Conservation (phyloP, 495 filamentous ascomycete genomes). For the Acidomyces sp. region DNA sequence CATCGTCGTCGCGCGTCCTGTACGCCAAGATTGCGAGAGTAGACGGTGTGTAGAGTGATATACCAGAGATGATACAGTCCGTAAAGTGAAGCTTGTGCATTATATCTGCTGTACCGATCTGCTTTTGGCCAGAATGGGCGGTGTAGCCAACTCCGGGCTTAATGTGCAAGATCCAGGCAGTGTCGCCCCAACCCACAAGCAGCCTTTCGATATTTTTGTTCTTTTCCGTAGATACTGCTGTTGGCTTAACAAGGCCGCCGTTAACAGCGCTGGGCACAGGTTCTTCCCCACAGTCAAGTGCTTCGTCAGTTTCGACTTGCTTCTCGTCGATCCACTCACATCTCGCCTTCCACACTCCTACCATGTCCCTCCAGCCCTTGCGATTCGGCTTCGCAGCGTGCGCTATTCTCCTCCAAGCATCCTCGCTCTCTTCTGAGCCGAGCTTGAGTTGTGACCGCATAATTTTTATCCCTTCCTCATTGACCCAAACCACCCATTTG, state of each 20-base stretch:
- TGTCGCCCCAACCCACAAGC: slow-evolving; percentile 87
- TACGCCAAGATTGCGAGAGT: slow-evolving; percentile 84
- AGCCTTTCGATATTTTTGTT: slow-evolving; percentile 54
- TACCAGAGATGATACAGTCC: slow-evolving; percentile 92
- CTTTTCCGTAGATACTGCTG: slow-evolving; percentile 15
- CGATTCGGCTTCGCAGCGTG: slow-evolving; percentile 75
- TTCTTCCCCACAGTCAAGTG: slow-evolving; percentile 25
- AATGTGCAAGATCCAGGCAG: slow-evolving; percentile 88
- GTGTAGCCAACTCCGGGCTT: slow-evolving; percentile 50
- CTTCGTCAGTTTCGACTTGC: slow-evolving; percentile 46
- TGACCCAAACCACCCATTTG: slow-evolving; percentile 84
- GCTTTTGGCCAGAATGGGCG: slow-evolving; percentile 53
- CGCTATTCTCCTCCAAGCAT: slow-evolving; percentile 90
- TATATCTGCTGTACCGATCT: slow-evolving; percentile 71
- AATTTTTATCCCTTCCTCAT: slow-evolving; percentile 92
- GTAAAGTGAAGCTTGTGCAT: slow-evolving; percentile 77
- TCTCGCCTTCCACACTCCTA: slow-evolving; percentile 79
- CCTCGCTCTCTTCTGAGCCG: slow-evolving; percentile 60
- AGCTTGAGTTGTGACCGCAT: slow-evolving; percentile 84
- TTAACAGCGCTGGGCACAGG: slow-evolving; percentile 7
- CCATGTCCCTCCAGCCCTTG: slow-evolving; percentile 85
- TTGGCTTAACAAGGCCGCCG: slow-evolving; percentile 13
- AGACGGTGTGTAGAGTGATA: slow-evolving; percentile 90
- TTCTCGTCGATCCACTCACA: slow-evolving; percentile 85
- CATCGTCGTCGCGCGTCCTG: slow-evolving; percentile 55